Conservation (phyloP, 208 protist species). For the Acanthamoeba triangularis region DNA sequence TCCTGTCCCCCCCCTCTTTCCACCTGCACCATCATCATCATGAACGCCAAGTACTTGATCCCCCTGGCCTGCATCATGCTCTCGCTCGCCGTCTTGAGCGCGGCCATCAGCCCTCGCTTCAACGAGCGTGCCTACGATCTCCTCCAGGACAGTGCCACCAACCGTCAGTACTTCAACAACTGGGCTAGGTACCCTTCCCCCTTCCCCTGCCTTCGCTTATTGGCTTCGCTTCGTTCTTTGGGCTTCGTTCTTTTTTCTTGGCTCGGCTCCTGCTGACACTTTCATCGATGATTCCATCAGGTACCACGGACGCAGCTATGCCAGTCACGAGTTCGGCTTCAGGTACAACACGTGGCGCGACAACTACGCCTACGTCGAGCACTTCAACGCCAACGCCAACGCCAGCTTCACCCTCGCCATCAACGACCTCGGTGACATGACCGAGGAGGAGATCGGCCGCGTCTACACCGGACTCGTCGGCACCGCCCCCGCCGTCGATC, state of each 20-base stretch:
- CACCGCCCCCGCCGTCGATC: neutral
- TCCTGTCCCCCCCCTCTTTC: neutral
- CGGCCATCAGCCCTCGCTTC: slow-evolving; percentile 62
- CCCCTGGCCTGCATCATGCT: neutral
- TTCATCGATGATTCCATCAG: no score
- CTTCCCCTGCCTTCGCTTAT: no score
- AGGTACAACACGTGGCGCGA: slow-evolving; percentile 15
- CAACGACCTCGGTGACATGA: slow-evolving; percentile 84
- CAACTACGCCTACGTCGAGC: slow-evolving; percentile 44
- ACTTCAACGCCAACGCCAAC: slow-evolving; percentile 71
- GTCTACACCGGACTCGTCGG: slow-evolving; percentile 20
- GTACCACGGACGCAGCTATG: slow-evolving; percentile 63
- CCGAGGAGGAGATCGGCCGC: slow-evolving; percentile 74
- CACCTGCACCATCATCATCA: neutral
- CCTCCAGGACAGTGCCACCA: neutral
- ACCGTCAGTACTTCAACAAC: slow-evolving; percentile 92
- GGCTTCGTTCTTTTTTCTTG: no score
- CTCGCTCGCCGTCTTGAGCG: slow-evolving; percentile 25
- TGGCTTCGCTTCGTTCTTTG: no score
- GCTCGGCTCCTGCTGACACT: no score
- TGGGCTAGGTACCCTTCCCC: slow-evolving; percentile 81
- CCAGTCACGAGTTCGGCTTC: slow-evolving; percentile 40
- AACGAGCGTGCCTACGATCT: slow-evolving; percentile 13
- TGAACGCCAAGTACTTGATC: neutral
- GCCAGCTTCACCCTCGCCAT: slow-evolving; percentile 77